phyloP scores from a whole-genome alignment of 2,329 filamentous ascomycete species.

The Fusarium proliferatum region DNA sequence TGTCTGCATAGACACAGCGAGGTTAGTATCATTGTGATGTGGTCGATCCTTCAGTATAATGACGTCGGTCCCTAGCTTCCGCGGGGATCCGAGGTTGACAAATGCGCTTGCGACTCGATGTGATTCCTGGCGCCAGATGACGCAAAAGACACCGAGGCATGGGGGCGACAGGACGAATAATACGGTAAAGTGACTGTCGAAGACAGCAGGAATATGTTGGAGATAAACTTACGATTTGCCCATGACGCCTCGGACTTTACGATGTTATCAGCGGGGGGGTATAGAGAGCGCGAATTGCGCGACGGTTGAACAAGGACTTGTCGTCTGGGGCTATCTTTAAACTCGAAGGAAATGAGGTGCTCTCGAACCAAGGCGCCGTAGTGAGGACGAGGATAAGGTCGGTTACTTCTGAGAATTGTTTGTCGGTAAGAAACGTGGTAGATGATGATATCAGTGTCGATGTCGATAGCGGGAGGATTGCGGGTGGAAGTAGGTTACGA shows the following conservation, averaged over 20 bases:
- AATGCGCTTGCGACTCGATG: constrained; percentile 35
- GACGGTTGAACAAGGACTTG: constrained; percentile 21
- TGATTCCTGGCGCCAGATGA: constrained; percentile 25
- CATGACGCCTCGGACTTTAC: constrained; percentile 49
- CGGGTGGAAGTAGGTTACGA: constrained; percentile 22
- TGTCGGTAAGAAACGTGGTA: constrained; percentile 7
- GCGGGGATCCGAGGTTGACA: constrained; percentile 34
- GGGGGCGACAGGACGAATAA: not conserved
- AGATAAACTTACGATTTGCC: constrained; percentile 65
- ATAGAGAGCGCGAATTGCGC: constrained; percentile 45
- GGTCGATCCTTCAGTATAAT: constrained; percentile 30
- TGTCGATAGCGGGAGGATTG: constrained; percentile 10
- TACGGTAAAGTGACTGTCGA: not conserved
- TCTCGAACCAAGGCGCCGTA: not conserved
- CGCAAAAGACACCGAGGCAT: constrained; percentile 11
- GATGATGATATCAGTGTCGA: constrained; percentile 5
- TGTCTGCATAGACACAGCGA: constrained; percentile 69
- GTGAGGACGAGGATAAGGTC: not conserved
- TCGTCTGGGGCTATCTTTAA: constrained; percentile 16
- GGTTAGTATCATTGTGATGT: constrained; percentile 37
- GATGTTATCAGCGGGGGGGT: constrained; percentile 23
- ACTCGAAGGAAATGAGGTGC: constrained; percentile 18
- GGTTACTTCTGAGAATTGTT: constrained; percentile 8
- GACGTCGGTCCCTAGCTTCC: constrained; percentile 40
- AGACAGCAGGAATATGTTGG: not conserved